Conservation (phyloP, 1,284 basidiomycete genomes). For the Leccinum griseonigrum region DNA sequence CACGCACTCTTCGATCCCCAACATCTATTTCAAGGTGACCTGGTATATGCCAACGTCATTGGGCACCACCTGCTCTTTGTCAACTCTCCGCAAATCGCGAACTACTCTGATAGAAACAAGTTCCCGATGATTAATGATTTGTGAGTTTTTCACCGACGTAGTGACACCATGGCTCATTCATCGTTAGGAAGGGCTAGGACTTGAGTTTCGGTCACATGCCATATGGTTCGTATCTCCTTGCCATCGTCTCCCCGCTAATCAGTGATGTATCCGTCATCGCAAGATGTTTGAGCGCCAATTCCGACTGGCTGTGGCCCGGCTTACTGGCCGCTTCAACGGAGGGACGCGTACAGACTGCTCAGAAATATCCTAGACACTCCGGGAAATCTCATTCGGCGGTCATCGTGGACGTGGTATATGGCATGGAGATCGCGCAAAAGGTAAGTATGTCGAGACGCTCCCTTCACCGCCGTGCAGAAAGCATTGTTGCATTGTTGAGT, state of each 20-base stretch:
- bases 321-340: slow-evolving; percentile 40
- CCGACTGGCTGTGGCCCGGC: slow-evolving; percentile 34
- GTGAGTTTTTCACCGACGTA: slow-evolving; percentile 15
- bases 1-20: not conserved
- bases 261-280: slow-evolving; percentile 33
- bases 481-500: slow-evolving; percentile 30
- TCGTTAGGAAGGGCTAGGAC: slow-evolving; percentile 47
- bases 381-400: slow-evolving; percentile 37
- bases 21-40: slow-evolving; percentile 20
- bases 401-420: slow-evolving; percentile 39
- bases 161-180: not conserved
- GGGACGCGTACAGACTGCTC: slow-evolving; percentile 40
- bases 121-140: slow-evolving; percentile 35
- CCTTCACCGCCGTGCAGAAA: slow-evolving; percentile 27
- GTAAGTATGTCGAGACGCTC: slow-evolving; percentile 29
- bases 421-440: slow-evolving; percentile 34
- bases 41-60: slow-evolving; percentile 16
- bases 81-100: slow-evolving; percentile 34
- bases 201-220: slow-evolving; percentile 53
- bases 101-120: slow-evolving; percentile 31
- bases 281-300: slow-evolving; percentile 48
- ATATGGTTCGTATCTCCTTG: slow-evolving; percentile 35
- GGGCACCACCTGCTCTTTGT: slow-evolving; percentile 28
- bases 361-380: slow-evolving; percentile 39
- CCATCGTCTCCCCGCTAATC: not conserved